Base-by-base conservation (phyloP, 441 rosid species). In the Adansonia gregorii region DNA sequence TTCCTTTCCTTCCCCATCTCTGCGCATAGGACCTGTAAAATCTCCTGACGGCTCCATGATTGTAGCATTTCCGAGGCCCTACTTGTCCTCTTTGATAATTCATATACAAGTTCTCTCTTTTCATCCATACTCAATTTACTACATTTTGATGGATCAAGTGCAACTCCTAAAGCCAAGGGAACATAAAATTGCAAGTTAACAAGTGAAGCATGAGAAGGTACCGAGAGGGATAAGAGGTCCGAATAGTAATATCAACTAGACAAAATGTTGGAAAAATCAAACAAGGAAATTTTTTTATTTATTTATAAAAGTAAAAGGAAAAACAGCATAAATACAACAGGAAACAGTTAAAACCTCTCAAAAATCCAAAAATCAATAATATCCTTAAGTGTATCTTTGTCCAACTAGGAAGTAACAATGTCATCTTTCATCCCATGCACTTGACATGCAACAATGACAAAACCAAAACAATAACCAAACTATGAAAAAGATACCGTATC, bases 1-100 rank as follows among this genome's bases (percentile, higher is more conserved):
- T 97, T 97, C 84, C 99, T 86, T 83, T 97, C 99, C 84, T 97
- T 96, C 65, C 99, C 99, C 98, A 93, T 91, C 84, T 94, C 99
- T 9, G 85, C 92, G 77, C 98, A 96, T 27, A 94, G 86, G 82
- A 96, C 89, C 83, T 94, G 93, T 74, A 96, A 82, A 87, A 96
- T 96, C 82, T 96, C 99, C 85, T 94, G 98, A 19, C 98, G 94
- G 81, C 95, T 96, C 99, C 99, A 96, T 72, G 95, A 84, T 79
- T 92, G 98, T 58, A 96, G 85, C 73, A 85, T 78, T 81, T 90
- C 98, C 64, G 94, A 45, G 71, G 95, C 98, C 78, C 85, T 74
- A 43, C 77, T 83, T 6, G 98, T 70, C 72, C 86, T 82, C 85
- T 92, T 88, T 0, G 98, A 90, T 41, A 97, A 78, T 68, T 87